Evolutionary conservation across 805 yeast genomes (phyloP).

Genomic region (Torulaspora delbrueckii): DNA sequence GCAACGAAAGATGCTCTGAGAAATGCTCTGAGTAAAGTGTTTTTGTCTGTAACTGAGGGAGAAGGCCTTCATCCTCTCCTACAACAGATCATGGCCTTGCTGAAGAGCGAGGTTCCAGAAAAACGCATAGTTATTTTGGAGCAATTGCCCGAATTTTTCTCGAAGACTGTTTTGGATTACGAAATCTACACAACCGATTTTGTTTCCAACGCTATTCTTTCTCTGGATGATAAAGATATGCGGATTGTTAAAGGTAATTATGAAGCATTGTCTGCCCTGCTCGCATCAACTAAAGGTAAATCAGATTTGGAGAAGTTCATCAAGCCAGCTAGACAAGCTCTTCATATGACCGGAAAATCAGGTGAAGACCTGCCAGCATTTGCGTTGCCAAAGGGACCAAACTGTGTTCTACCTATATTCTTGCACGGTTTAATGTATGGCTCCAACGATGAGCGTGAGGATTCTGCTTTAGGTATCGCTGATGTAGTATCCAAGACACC

Average conservation of each 20-base stretch:
- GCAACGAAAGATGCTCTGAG: constrained; percentile 40
- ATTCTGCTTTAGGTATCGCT: constrained; percentile 84
- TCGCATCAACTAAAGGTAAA: constrained; percentile 63
- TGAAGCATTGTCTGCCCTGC: constrained; percentile 58
- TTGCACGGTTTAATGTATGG: constrained; percentile 96
- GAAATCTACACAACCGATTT: constrained; percentile 70
- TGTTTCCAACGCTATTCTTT: constrained; percentile 60
- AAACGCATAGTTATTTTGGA: constrained; percentile 60
- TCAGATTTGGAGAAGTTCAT: constrained; percentile 72
- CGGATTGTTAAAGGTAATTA: constrained; percentile 62
- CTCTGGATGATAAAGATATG: constrained; percentile 65
- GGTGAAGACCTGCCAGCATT: constrained; percentile 72
- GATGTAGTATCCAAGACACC: constrained; percentile 82
- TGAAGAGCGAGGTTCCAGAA: constrained; percentile 67
- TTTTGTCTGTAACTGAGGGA: constrained; percentile 66
- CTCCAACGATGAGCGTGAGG: constrained; percentile 72
- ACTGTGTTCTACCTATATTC: constrained; percentile 83
- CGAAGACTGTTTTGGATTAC: constrained; percentile 60
- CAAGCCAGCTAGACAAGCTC: constrained; percentile 71
- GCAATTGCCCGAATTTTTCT: constrained; percentile 69
- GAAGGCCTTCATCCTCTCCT: constrained; percentile 80
- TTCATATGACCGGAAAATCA: constrained; percentile 56
- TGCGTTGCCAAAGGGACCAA: constrained; percentile 71
- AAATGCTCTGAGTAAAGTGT: constrained; percentile 59
- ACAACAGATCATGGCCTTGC: constrained; percentile 70